Evolutionary conservation across 805 yeast genomes (phyloP), one percentile per base, ranked within the genome.

Genomic region (Kodamaea jinghongensis): DNA sequence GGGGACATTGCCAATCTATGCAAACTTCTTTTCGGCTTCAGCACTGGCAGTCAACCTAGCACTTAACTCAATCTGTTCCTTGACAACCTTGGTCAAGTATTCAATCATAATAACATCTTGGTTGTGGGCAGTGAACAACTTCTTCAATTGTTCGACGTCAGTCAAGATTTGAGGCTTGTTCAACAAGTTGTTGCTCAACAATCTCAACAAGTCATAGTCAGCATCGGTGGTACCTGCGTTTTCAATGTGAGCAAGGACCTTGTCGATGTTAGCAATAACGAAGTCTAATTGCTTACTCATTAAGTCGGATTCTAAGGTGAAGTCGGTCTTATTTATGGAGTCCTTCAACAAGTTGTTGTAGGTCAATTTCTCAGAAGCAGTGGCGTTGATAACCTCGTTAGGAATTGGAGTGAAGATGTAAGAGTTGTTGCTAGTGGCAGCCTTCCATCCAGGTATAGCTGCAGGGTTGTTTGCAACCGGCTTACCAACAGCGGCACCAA

Each of bases 31-130:
- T 38, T 46, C 51, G 35, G 48, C 50, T 32, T 48, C 51, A 15
- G 50, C 36, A 25, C 45, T 44, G 27, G 51, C 51, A 26, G 51
- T 81, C 54, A 86, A 73, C 60, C 85, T 79, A 34, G 88, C 80
- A 54, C 88, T 79, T 55, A 84, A 71, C 59, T 84, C 90, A 48
- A 86, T 74, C 67, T 88, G 96, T 47, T 88, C 84, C 67, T 84
- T 86, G 52, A 88, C 80, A 40, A 93, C 85, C 50, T 83, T 79
- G 42, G 95, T 83, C 63, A 88, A 73, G 58, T 83, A 85, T 58
- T 86, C 91, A 47, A 88, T 76, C 79, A 87, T 78, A 45, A 85
- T 71, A 31, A 87, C 80, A 54, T 88, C 96, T 61, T 86, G 88
- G 57, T 82, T 71, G 59, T 86, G 89, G 27, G 76, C 72, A 56